These are phyloP conservation scores for Leccinum rimulosum DNA, from an alignment of 768 basidiomycete species.

Conservation along the genomic window DNA sequence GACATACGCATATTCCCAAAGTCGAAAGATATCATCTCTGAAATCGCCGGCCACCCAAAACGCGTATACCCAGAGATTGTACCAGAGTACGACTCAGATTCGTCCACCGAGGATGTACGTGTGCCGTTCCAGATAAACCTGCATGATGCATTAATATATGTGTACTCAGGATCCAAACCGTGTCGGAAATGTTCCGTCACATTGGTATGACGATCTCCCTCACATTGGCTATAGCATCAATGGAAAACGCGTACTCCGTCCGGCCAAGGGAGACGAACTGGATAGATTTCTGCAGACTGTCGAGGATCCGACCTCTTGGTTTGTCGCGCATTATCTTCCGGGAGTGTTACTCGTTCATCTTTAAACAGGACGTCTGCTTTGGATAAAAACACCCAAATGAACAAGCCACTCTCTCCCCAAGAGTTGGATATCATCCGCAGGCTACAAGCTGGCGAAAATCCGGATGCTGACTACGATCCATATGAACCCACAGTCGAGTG, in stretches of 20 bases:
- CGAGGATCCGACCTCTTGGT: conserved; percentile 91
- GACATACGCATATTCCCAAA: conserved; percentile 59
- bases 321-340: conserved; percentile 21
- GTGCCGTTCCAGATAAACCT: neutral
- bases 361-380: conserved; percentile 80
- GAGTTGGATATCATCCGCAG: conserved; percentile 94
- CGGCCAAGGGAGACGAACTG: conserved; percentile 92
- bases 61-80: conserved; percentile 86
- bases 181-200: conserved; percentile 91
- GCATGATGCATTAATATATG: conserved; percentile 6
- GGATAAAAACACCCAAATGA: conserved; percentile 82
- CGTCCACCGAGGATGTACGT: conserved; percentile 87
- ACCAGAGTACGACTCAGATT: conserved; percentile 88
- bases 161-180: conserved; percentile 80
- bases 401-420: conserved; percentile 82
- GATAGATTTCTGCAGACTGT: conserved; percentile 95
- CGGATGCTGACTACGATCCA: conserved; percentile 86
- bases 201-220: conserved; percentile 99
- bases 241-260: conserved; percentile 90
- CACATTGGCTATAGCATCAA: conserved; percentile 96
- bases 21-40: conserved; percentile 67
- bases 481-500: conserved; percentile 94
- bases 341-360: neutral
- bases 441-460: conserved; percentile 87
- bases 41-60: conserved; percentile 83